Percentiles rank a stretch among this genome's conserved stretches.
Conservation (phyloP, 192 early-diverging fungal species). For the Oehlia diaphana region DNA sequence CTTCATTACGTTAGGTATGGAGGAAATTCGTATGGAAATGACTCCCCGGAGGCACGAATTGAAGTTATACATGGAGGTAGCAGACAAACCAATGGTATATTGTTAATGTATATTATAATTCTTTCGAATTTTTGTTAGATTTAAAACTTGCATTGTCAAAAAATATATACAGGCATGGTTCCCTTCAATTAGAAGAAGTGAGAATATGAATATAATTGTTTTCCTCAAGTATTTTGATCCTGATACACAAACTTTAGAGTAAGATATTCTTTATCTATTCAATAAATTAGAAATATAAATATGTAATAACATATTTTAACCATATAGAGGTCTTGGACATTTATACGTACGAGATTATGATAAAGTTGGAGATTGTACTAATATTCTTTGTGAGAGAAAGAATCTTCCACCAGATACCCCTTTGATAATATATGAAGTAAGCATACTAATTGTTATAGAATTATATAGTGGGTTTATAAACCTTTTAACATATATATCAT, state of each 20-base stretch:
- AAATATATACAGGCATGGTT: conserved; percentile 1
- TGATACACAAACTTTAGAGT: conserved; percentile 56
- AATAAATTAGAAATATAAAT: neutral
- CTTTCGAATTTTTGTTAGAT: too few species aligned
- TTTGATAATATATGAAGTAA: conserved; percentile 66
- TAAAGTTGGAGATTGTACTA: conserved; percentile 65
- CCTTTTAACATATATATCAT: neutral
- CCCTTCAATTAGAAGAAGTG: conserved; percentile 16
- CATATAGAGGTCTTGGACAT: conserved; percentile 53
- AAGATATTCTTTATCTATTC: conserved; percentile 28
- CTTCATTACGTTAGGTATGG: conserved; percentile 36
- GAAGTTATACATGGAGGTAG: conserved; percentile 41
- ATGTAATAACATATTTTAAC: neutral
- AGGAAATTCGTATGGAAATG: conserved; percentile 34
- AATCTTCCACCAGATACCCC: conserved; percentile 55
- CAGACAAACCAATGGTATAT: conserved; percentile 32
- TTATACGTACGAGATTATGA: conserved; percentile 49
- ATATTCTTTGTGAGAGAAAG: conserved; percentile 51
- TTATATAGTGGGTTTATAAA: too few species aligned
- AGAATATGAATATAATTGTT: conserved; percentile 52
- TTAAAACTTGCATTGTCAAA: neutral
- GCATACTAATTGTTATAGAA: neutral
- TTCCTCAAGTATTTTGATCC: conserved; percentile 90
- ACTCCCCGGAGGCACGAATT: conserved; percentile 37
- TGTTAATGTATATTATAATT: neutral